Base-by-base conservation (phyloP, 352 stramenopile genomes). In the Globisporangium radiosum region DNA sequence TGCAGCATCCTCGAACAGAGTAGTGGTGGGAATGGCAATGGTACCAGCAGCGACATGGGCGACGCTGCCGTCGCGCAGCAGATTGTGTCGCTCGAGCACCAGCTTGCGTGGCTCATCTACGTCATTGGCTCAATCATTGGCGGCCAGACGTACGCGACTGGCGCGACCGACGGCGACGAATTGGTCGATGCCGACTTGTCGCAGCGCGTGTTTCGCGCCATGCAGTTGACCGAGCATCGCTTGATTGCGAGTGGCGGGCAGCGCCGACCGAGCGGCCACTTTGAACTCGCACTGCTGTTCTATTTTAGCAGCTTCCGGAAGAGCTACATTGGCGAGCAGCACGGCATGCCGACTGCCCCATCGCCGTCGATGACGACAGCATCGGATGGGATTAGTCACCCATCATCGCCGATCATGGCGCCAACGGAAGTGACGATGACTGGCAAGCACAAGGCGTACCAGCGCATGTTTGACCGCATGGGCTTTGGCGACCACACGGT, bases 101-200 rank as follows among this genome's bases (percentile, higher is more conserved):
- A 99, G 70, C 72, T 98, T 51, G 97, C 96, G 13, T 99, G 97
- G 97, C 71, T 99, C 19, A 94, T 97, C 48, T 98, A 99, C 69
- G 93, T 98, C 19, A 91, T 98, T 54, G 96, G 92, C 17, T 85
- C 94, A 5, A 95, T 99, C 66, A 96, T 99, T 56, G 96, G 95
- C 45, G 95, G 94, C 5, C 95, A 99, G 71, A 90, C 86, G 66
- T 99, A 97, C 73, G 95, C 90, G 15, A 94, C 90, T 0, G 85
- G 88, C 15, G 88, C 94, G 19, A 90, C 80, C 1, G 95, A 98
- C 54, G 95, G 95, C 10, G 90, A 98, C 62, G 95, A 98, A 66
- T 73, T 94, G 10, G 93, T 98, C 36, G 96, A 99, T 70, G 95
- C 96, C 0, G 93, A 96, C 65, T 70, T 99, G n/a, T 98, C 87